A percentile compares a stretch with the other conserved stretches of the same genome.
Conservation (phyloP, 495 filamentous ascomycete species). For the Niebla homalea region DNA sequence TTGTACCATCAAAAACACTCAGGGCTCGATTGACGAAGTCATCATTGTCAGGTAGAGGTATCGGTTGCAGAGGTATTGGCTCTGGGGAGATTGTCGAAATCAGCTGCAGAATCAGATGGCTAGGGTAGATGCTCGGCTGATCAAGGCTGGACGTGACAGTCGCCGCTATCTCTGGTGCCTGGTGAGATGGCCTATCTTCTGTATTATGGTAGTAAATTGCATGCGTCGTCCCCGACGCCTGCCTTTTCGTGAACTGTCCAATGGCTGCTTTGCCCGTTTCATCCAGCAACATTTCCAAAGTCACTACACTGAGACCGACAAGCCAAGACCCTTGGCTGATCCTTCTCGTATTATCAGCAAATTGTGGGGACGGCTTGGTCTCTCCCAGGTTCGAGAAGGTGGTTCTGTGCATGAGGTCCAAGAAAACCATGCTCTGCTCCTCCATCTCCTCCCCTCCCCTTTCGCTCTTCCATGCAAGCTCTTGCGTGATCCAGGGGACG, state of each 20-base stretch:
- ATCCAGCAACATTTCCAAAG: slow-evolving; percentile 62
- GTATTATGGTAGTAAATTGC: slow-evolving; percentile 62
- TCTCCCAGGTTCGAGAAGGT: slow-evolving; percentile 70
- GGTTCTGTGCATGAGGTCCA: slow-evolving; percentile 91
- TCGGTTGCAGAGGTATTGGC: slow-evolving; percentile 53
- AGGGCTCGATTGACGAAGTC: slow-evolving; percentile 67
- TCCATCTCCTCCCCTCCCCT: slow-evolving; percentile 65
- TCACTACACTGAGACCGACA: slow-evolving; percentile 74
- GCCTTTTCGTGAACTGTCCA: slow-evolving; percentile 67
- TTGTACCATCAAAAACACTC: slow-evolving; percentile 67
- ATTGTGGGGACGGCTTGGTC: slow-evolving; percentile 48
- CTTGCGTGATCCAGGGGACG: slow-evolving; percentile 84
- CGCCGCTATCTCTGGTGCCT: slow-evolving; percentile 40
- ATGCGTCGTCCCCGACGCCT: slow-evolving; percentile 73
- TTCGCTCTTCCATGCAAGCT: slow-evolving; percentile 59
- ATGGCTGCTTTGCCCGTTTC: slow-evolving; percentile 40
- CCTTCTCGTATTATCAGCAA: slow-evolving; percentile 48
- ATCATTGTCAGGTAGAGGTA: slow-evolving; percentile 75
- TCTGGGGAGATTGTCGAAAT: slow-evolving; percentile 49
- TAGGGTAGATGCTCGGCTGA: slow-evolving; percentile 50
- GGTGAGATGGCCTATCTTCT: slow-evolving; percentile 52
- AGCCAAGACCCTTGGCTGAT: slow-evolving; percentile 70
- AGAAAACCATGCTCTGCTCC: slow-evolving; percentile 83
- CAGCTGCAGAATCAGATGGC: slow-evolving; percentile 72
- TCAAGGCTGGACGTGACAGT: slow-evolving; percentile 26